These are phyloP conservation scores for Aspergillus fischeri DNA, from an alignment of 2,329 filamentous ascomycete genomes.

Conservation along the genomic window DNA sequence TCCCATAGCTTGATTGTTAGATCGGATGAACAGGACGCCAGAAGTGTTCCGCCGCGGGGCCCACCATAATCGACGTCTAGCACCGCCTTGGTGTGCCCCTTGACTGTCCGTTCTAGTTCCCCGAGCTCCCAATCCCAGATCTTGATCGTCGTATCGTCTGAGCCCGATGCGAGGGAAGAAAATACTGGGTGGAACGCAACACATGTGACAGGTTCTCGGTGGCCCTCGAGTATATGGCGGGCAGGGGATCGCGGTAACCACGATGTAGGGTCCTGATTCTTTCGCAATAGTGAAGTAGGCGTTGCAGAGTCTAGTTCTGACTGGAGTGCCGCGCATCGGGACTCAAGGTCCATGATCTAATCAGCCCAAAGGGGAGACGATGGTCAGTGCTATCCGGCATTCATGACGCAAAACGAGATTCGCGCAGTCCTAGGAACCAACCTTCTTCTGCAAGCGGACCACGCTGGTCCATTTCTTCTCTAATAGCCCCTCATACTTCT, in stretches of 20 bases:
- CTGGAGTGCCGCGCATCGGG: constrained; percentile 68
- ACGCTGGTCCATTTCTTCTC: constrained; percentile 99
- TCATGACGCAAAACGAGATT: background rate
- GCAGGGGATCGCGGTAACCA: constrained; percentile 86
- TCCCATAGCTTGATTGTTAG: constrained; percentile 95
- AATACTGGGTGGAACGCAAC: constrained; percentile 92
- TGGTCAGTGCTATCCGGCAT: constrained; percentile 6
- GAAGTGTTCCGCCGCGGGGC: constrained; percentile 70
- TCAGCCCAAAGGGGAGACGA: background rate
- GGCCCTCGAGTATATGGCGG: constrained; percentile 76
- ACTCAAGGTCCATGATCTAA: constrained; percentile 88
- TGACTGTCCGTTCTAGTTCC: constrained; percentile 83
- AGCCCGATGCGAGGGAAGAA: constrained; percentile 82
- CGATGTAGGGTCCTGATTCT: constrained; percentile 75
- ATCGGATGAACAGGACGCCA: constrained; percentile 82
- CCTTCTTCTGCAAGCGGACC: constrained; percentile 89
- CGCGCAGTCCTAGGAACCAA: constrained; percentile 29
- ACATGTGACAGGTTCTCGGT: constrained; percentile 75
- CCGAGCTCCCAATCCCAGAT: constrained; percentile 97
- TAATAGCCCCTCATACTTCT: constrained; percentile 87
- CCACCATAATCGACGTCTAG: constrained; percentile 88
- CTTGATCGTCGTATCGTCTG: constrained; percentile 90
- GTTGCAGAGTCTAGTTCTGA: constrained; percentile 80
- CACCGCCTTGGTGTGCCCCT: constrained; percentile 86
- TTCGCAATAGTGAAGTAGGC: constrained; percentile 69